These are phyloP conservation scores for Escovopsis sp. DNA, from an alignment of 2,329 filamentous ascomycete genomes.

Conservation along the genomic window DNA sequence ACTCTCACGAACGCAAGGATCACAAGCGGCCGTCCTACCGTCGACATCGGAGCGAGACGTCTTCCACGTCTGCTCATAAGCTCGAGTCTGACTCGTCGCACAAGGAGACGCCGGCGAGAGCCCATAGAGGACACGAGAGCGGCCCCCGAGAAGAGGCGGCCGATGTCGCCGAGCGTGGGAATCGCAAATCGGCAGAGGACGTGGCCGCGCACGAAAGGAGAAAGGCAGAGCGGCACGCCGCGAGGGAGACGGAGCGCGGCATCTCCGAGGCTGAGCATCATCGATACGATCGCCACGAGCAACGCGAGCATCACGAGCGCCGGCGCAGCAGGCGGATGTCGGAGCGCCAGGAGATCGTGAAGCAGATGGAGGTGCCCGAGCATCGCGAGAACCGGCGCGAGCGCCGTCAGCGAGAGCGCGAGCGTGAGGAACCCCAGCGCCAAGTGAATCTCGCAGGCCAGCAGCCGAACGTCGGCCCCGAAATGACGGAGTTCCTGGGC, in stretches of 20 bases:
- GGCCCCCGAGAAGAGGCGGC: conserved; percentile 28
- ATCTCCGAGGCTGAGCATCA: conserved; percentile 1
- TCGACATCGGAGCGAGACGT: conserved; percentile 23
- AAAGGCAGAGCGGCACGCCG: conserved; percentile 10
- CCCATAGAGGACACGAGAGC: conserved; percentile 30
- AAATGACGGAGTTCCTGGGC: not conserved
- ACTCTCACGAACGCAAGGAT: conserved; percentile 6
- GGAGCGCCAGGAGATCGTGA: conserved; percentile 5
- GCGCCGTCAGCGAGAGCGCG: conserved; percentile 1
- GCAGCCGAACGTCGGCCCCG: not conserved
- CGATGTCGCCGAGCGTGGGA: conserved; percentile 17
- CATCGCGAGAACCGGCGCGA: conserved; percentile 5
- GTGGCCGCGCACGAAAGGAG: conserved; percentile 33
- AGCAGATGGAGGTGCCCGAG: conserved; percentile 4
- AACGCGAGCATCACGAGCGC: not conserved
- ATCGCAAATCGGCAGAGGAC: conserved; percentile 30
- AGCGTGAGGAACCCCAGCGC: conserved; percentile 1
- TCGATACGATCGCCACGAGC: conserved; percentile 1
- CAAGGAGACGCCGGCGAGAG: conserved; percentile 20
- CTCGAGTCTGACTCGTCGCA: conserved; percentile 9
- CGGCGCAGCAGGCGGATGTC: conserved; percentile 2
- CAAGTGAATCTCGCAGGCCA: no score
- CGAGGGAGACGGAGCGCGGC: conserved; percentile 3
- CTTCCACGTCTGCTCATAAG: conserved; percentile 5
- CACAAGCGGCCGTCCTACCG: conserved; percentile 12